A percentile compares a stretch with the other conserved stretches of the same genome.
These are phyloP conservation scores for Trypanosoma lewisi DNA, from an alignment of 208 protist genomes.

Conservation along the genomic window DNA sequence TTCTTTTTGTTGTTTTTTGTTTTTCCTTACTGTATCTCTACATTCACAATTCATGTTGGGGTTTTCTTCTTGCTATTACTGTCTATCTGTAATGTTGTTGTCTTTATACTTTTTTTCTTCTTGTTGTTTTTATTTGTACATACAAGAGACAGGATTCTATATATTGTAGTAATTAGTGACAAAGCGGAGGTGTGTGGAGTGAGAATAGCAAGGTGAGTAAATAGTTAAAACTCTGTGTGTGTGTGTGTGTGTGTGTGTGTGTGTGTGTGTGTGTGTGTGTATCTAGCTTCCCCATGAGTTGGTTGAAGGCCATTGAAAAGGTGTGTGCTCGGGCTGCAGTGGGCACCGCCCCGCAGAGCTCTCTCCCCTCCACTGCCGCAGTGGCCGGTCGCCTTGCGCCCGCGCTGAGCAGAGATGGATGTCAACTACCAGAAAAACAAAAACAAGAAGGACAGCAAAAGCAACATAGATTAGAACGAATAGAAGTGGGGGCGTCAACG, in stretches of 20 bases:
- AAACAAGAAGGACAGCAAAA: conserved; percentile 2
- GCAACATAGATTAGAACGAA: neutral
- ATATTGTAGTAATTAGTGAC: too few relatives aligned
- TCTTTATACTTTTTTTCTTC: conserved; percentile 13
- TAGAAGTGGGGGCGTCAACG: conserved; percentile 11
- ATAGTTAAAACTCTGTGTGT: too few relatives aligned
- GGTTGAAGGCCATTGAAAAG: conserved; percentile 23
- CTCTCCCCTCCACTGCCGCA: neutral
- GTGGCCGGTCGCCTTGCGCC: neutral
- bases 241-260: too few relatives aligned
- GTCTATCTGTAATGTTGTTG: neutral
- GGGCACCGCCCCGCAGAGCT: neutral
- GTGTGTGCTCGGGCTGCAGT: neutral
- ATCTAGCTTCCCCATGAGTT: too few relatives aligned
- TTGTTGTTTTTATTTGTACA: conserved; percentile 14
- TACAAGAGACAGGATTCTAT: neutral
- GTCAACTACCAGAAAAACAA: neutral
- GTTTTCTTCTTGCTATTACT: too few relatives aligned
- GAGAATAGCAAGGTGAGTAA: too few relatives aligned
- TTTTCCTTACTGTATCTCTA: neutral
- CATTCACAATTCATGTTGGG: too few relatives aligned
- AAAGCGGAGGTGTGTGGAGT: too few relatives aligned
- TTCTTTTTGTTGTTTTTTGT: conserved; percentile 10
- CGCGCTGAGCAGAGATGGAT: neutral
- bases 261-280: too few relatives aligned